Conservation (phyloP, 2,329 filamentous ascomycete species). For the Cercospora sojina region DNA sequence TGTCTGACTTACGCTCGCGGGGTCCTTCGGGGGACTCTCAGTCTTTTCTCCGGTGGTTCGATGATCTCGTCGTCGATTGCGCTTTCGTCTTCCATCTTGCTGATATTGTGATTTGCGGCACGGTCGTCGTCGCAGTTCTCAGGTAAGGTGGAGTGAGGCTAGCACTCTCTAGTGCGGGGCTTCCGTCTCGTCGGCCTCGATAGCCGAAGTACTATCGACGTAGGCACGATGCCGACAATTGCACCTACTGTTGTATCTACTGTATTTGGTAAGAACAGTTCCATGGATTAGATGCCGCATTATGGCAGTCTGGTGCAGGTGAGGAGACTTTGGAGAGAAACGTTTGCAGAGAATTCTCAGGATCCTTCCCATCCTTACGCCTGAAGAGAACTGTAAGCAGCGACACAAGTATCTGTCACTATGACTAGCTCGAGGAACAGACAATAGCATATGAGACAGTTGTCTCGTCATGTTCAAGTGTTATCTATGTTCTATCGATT, state of each 20-base stretch:
- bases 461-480: background rate
- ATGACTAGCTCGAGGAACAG: background rate
- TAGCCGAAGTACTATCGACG: slow-evolving; percentile 7
- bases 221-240: background rate
- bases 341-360: no score
- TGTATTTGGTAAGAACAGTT: background rate
- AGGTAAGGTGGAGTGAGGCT: background rate
- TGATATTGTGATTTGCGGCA: background rate
- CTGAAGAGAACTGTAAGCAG: no score
- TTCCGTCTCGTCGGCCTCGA: background rate
- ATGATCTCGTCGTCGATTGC: slow-evolving; percentile 6
- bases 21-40: slow-evolving; percentile 16
- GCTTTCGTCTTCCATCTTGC: background rate
- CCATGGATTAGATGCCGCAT: background rate
- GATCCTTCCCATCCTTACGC: no score
- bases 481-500: background rate
- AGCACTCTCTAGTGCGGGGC: background rate
- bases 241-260: background rate
- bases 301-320: background rate
- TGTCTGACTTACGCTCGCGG: slow-evolving; percentile 15
- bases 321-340: background rate
- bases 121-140: background rate
- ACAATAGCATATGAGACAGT: background rate
- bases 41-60: slow-evolving; percentile 9
- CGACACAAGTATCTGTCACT: background rate